These are phyloP conservation scores for Melampsora medusae DNA, from an alignment of 1,284 basidiomycete species.

Conservation along the genomic window DNA sequence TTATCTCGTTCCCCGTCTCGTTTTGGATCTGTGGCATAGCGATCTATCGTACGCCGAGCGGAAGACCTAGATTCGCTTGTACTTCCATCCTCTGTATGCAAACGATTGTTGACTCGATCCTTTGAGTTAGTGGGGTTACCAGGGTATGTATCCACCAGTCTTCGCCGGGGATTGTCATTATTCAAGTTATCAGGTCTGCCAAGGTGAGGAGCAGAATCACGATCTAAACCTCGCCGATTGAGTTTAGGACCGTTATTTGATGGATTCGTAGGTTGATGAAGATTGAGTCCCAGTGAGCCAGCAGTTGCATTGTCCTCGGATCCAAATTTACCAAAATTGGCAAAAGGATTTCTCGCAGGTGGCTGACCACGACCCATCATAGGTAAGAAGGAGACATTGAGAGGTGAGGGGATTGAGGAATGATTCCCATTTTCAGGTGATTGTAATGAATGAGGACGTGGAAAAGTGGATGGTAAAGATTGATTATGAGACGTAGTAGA, in stretches of 20 bases:
- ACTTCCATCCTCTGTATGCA: slow-evolving; percentile 6
- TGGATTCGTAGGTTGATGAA: slow-evolving; percentile 5
- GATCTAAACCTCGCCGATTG: slow-evolving; percentile 22
- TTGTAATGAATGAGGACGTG: slow-evolving; percentile 8
- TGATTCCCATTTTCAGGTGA: neutral
- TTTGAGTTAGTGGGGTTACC: neutral
- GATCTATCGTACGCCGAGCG: slow-evolving; percentile 32
- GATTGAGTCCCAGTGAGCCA: slow-evolving; percentile 13
- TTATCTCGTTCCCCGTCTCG: slow-evolving; percentile 39
- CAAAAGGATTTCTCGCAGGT: slow-evolving; percentile 43
- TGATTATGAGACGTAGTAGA: slow-evolving; percentile 22
- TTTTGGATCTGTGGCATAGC: slow-evolving; percentile 33
- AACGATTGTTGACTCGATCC: slow-evolving; percentile 16
- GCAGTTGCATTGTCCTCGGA: slow-evolving; percentile 14
- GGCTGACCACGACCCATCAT: slow-evolving; percentile 37
- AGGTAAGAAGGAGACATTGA: slow-evolving; percentile 30
- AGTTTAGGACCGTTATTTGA: slow-evolving; percentile 27
- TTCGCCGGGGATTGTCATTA: slow-evolving; percentile 9
- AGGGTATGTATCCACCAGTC: slow-evolving; percentile 8
- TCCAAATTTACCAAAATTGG: slow-evolving; percentile 44
- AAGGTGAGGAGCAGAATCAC: slow-evolving; percentile 39
- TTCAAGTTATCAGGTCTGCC: slow-evolving; percentile 19
- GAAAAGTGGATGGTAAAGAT: neutral
- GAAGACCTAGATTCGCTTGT: slow-evolving; percentile 7
- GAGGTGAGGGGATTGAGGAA: neutral